Conservation (phyloP, 2,329 filamentous ascomycete genomes). For the Pyricularia sp. region DNA sequence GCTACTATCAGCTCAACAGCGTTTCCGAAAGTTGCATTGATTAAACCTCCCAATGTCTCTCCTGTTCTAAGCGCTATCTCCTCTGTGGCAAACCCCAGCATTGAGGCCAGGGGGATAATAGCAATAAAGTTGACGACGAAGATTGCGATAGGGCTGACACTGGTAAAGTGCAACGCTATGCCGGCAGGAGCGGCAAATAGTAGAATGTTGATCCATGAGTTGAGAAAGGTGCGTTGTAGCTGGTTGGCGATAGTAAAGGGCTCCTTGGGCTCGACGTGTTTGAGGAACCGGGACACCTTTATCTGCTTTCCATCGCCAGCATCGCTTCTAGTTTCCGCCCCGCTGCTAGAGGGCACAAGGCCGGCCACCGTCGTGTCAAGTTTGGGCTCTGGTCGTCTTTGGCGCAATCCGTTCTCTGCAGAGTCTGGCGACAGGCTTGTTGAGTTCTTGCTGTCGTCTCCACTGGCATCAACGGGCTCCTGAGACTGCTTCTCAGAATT, state of each 20-base stretch:
- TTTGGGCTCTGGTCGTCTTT: conserved; percentile 12
- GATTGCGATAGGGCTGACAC: conserved; percentile 45
- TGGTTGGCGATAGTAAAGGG: conserved; percentile 52
- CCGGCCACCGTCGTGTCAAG: conserved; percentile 14
- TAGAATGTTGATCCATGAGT: conserved; percentile 78
- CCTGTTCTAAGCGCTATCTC: conserved; percentile 71
- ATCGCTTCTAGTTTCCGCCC: conserved; percentile 9
- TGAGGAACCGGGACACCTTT: conserved; percentile 23
- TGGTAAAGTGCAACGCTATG: conserved; percentile 50
- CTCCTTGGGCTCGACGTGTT: conserved; percentile 33
- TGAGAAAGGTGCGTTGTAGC: conserved; percentile 60
- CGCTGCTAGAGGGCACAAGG: conserved; percentile 4
- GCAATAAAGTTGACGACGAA: conserved; percentile 91
- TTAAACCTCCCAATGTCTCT: conserved; percentile 71
- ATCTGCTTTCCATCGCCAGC: conserved; percentile 27
- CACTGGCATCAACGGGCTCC: background rate
- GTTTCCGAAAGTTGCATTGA: conserved; percentile 74
- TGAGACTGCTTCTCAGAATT: conserved; percentile 3
- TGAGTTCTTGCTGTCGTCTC: background rate
- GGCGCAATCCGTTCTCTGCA: conserved; percentile 7
- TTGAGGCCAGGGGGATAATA: conserved; percentile 71
- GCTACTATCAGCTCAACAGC: conserved; percentile 76
- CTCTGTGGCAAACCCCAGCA: conserved; percentile 74
- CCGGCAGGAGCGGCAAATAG: conserved; percentile 68
- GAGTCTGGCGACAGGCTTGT: conserved; percentile 1